phyloP scores from a whole-genome alignment of 2,329 filamentous ascomycete genomes.

The Hymenoscyphus albidus region DNA sequence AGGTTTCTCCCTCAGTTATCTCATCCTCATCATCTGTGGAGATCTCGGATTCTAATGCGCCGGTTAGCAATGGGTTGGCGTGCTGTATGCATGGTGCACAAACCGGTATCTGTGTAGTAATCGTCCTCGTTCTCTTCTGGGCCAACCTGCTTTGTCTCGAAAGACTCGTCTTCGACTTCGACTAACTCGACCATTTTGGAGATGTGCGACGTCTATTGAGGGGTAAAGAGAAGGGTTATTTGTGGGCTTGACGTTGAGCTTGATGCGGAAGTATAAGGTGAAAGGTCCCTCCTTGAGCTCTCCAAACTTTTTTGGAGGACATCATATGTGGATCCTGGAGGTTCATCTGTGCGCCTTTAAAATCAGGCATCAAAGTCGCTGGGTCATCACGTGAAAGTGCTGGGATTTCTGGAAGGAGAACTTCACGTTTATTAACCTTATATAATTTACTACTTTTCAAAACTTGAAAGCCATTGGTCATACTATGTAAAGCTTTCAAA shows the following conservation, averaged over 20 bases:
- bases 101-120: slow-evolving; percentile 91
- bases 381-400: neutral
- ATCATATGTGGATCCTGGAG: neutral
- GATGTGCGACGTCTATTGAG: neutral
- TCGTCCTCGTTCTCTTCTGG: slow-evolving; percentile 70
- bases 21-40: slow-evolving; percentile 75
- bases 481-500: no score
- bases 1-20: slow-evolving; percentile 49
- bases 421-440: no score
- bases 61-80: slow-evolving; percentile 16
- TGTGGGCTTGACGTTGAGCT: neutral
- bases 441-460: no score
- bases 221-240: neutral
- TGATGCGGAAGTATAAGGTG: neutral
- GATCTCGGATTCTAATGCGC: slow-evolving; percentile 68
- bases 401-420: no score
- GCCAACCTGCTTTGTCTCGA: slow-evolving; percentile 67
- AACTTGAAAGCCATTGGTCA: no score
- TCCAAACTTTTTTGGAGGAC: slow-evolving; percentile 6
- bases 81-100: slow-evolving; percentile 25
- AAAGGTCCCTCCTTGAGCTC: slow-evolving; percentile 3
- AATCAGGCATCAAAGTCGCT: neutral
- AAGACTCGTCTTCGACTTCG: slow-evolving; percentile 96
- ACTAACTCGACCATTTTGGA: slow-evolving; percentile 88
- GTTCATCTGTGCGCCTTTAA: neutral